Evolutionary conservation across 495 filamentous ascomycete genomes (phyloP).

Genomic region (Xylaria palmicola): DNA sequence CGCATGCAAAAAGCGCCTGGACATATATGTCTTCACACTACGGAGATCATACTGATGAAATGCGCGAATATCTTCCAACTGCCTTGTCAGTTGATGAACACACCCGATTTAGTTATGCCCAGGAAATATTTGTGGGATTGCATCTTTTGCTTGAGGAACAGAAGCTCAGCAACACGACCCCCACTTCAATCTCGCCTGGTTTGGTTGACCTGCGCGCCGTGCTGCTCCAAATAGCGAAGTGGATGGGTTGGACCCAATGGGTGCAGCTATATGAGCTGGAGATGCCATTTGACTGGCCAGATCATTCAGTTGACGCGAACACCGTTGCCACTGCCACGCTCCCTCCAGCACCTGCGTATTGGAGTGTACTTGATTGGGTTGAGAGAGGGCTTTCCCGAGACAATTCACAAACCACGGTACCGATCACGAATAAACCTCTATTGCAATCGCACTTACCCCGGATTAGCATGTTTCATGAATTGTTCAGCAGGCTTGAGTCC

Average conservation of each 20-base stretch:
- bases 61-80: conserved; percentile 62
- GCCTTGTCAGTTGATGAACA: conserved; percentile 51
- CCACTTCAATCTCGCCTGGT: conserved; percentile 52
- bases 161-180: conserved; percentile 70
- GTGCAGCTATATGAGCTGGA: conserved; percentile 67
- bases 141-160: conserved; percentile 87
- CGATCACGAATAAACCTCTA: conserved; percentile 43
- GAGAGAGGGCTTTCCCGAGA: conserved; percentile 55
- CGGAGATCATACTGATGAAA: conserved; percentile 51
- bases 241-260: conserved; percentile 83
- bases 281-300: conserved; percentile 33
- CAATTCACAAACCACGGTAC: conserved; percentile 18
- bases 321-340: conserved; percentile 18
- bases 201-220: conserved; percentile 61
- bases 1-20: conserved; percentile 30
- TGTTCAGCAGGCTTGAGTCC: conserved; percentile 45
- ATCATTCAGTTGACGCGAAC: conserved; percentile 51
- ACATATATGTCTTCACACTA: conserved; percentile 56
- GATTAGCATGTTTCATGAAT: conserved; percentile 62
- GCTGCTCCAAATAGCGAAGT: conserved; percentile 75
- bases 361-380: conserved; percentile 63
- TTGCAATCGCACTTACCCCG: conserved; percentile 46
- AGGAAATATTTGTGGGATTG: conserved; percentile 70
- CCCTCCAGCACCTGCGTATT: conserved; percentile 55
- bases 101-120: conserved; percentile 58